Base-by-base conservation (phyloP, 106 monocot species). In the Amphibolis antarctica region DNA sequence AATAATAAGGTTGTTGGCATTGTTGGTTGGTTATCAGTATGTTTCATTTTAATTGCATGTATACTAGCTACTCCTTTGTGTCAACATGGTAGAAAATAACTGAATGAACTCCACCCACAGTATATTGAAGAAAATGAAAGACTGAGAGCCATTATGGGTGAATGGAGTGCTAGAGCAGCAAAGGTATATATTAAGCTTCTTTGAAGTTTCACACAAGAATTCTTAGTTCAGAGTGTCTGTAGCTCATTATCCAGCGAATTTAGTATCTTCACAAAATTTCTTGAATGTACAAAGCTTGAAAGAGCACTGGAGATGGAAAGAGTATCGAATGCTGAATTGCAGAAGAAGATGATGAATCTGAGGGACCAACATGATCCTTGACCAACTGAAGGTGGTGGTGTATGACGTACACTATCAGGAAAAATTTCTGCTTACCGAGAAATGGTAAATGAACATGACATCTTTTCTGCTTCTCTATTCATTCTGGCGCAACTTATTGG, bases 41-140 rank as follows among this genome's bases (percentile, higher is more conserved):
- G 5, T 46, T 63, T 11, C 21, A 67, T 29, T 65, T 65, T 28
- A 69, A 24, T 50, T 50, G 20, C 45, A 28, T 52, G n/a, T 28
- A 36, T 59, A 25, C 28, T 27, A 36, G 36, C 28, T 57, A 6
- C 3, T 13, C 3, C 13, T 49, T 49, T 17, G 10, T 49, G 15
- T 49, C 15, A 49, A 17, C n/a, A 17, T 49, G 11, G 3, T 17
- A 13, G 48, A 9, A n/a, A 49, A 49, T 9, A 5, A 55, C 55
- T 17, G 10, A 4, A 56, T 70, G 64, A 28, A 25, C 43, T 55
- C 19, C 51, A 14, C 9, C 67, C 60, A 69, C 65, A 96, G 96
- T 96, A 96, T 75, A 69, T 96, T 15, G 84, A 90, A 76, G 96
- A 96, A 69, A 90, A 96, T 66, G 90, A 96, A 71, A 89, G 96